Percentiles rank a stretch among this genome's conserved stretches.
Conservation (phyloP, 78 protist genomes). For the Dictyostelium citrinum region DNA sequence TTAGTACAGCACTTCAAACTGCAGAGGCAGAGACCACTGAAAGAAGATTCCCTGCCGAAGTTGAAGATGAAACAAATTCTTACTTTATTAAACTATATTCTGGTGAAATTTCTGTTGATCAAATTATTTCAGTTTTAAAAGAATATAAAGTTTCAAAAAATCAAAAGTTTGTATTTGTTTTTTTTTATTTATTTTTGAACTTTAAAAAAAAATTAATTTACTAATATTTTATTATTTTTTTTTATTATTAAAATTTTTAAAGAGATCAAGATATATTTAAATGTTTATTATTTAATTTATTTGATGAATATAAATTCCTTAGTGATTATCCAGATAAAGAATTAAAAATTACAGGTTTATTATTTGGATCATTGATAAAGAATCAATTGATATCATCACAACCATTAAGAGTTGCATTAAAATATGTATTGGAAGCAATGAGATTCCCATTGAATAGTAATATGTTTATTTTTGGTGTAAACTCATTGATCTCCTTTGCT, state of each 20-base stretch:
- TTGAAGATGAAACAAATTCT: constrained; percentile 91
- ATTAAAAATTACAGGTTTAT: constrained; percentile 89
- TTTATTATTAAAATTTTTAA: not conserved
- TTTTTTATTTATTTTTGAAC: too few relatives aligned
- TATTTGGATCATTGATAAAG: constrained; percentile 94
- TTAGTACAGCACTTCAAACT: not conserved
- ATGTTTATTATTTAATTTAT: constrained; percentile 95
- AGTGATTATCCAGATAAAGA: constrained; percentile 93
- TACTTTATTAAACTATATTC: constrained; percentile 87
- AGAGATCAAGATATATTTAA: constrained; percentile 81
- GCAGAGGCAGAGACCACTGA: not conserved
- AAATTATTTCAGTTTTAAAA: constrained; percentile 58
- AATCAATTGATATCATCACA: constrained; percentile 83
- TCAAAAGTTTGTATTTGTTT: constrained; percentile 31
- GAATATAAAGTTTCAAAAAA: constrained; percentile 75
- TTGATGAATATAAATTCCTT: constrained; percentile 95
- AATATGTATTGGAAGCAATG: constrained; percentile 89
- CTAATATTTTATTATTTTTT: not conserved
- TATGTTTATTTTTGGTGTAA: constrained; percentile 90
- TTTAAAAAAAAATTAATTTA: not conserved
- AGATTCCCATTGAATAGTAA: constrained; percentile 50
- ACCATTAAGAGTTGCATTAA: constrained; percentile 84
- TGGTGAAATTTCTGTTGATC: constrained; percentile 71
- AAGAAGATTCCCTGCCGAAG: constrained; percentile 66
- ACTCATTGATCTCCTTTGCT: constrained; percentile 89